Evolutionary conservation across 768 basidiomycete genomes (phyloP).

Genomic region (Termitomyces sp.): DNA sequence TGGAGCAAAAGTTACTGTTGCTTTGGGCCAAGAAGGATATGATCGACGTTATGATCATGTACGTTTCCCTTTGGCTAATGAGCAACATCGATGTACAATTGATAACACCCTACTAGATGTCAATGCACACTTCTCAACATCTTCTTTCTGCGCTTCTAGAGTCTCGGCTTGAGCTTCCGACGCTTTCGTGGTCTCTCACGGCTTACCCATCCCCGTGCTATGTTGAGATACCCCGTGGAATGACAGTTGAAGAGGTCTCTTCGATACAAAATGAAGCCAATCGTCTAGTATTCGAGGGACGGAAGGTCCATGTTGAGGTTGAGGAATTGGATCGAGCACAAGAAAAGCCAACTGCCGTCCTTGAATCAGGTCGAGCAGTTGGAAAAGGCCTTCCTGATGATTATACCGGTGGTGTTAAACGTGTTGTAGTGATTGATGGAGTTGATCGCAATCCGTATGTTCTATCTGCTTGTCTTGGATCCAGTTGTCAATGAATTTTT

Average conservation of each 20-base stretch:
- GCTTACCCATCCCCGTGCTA: slow-evolving; percentile 67
- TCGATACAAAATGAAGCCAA: slow-evolving; percentile 64
- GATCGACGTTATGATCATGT: slow-evolving; percentile 73
- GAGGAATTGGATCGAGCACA: slow-evolving; percentile 52
- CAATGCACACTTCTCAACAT: slow-evolving; percentile 84
- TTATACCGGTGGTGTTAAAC: slow-evolving; percentile 71
- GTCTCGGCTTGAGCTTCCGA: slow-evolving; percentile 55
- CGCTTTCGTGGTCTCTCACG: slow-evolving; percentile 81
- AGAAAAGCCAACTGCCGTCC: slow-evolving; percentile 28
- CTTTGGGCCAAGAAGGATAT: slow-evolving; percentile 57
- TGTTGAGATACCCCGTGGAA: slow-evolving; percentile 69
- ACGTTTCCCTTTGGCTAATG: slow-evolving; percentile 21
- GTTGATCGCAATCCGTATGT: slow-evolving; percentile 78
- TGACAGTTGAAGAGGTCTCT: slow-evolving; percentile 60
- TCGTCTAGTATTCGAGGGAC: slow-evolving; percentile 64
- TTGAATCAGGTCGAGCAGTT: slow-evolving; percentile 47
- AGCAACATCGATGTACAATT: neutral
- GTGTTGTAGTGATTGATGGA: slow-evolving; percentile 81
- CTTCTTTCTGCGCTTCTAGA: slow-evolving; percentile 81
- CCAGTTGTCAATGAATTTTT: slow-evolving; percentile 10
- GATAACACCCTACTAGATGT: slow-evolving; percentile 48
- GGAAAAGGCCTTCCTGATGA: slow-evolving; percentile 64
- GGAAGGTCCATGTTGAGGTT: slow-evolving; percentile 70
- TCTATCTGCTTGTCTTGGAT: neutral
- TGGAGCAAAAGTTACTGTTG: slow-evolving; percentile 48